phyloP scores from a whole-genome alignment of 192 early-diverging fungal species.

The Linnemannia exigua region DNA sequence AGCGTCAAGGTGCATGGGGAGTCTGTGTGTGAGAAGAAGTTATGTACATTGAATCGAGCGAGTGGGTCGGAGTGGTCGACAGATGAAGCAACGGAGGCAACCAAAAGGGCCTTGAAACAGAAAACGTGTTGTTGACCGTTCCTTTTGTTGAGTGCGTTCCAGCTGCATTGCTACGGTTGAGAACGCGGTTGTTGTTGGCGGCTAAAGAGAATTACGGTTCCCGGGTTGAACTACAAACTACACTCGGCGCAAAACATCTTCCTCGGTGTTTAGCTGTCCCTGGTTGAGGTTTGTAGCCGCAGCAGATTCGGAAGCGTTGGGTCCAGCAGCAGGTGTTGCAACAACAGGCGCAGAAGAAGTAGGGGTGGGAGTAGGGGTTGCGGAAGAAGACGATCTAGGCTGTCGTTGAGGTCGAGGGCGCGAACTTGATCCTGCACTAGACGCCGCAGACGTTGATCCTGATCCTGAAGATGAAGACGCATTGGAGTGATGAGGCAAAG shows the following conservation, averaged over 20 bases:
- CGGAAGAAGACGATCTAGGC: not conserved
- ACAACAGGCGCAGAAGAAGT: not conserved
- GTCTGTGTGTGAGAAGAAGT: no score
- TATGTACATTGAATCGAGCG: no score
- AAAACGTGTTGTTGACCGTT: no score
- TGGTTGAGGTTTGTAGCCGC: not conserved
- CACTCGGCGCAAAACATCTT: not conserved
- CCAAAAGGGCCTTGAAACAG: no score
- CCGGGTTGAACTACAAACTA: not conserved
- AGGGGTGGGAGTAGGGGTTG: not conserved
- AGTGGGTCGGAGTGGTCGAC: no score
- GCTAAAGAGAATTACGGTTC: not conserved
- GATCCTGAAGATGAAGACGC: conserved; percentile 7
- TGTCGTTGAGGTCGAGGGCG: not conserved
- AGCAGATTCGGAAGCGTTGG: not conserved
- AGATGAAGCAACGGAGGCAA: no score
- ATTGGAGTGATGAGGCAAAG: not conserved
- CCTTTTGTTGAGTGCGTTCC: no score
- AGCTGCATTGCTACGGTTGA: no score
- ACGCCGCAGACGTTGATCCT: not conserved
- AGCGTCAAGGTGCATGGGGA: no score
- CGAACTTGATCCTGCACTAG: not conserved
- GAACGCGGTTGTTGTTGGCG: not conserved
- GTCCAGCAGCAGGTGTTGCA: not conserved
- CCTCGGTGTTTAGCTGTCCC: not conserved